Evolutionary conservation across 1,284 basidiomycete genomes (phyloP).

Genomic region (Leccinum fallax): DNA sequence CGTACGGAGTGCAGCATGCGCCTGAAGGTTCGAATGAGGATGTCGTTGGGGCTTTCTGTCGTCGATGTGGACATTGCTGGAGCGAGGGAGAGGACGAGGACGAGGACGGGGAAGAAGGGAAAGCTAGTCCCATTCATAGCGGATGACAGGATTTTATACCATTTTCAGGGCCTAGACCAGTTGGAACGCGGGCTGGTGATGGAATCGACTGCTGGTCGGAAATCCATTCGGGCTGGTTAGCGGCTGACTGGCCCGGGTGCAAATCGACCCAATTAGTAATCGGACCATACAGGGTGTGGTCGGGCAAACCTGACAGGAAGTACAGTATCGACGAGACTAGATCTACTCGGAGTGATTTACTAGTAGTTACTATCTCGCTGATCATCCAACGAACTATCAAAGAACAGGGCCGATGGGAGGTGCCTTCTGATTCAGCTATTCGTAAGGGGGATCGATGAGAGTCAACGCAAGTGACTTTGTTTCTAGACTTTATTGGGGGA

Average conservation of each 20-base stretch:
- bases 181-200: background rate
- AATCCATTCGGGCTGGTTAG: background rate
- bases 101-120: background rate
- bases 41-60: background rate
- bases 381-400: too few relatives aligned
- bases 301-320: too few relatives aligned
- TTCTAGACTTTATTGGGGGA: background rate
- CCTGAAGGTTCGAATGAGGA: background rate
- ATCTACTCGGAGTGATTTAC: too few relatives aligned
- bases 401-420: background rate
- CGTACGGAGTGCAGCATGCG: slow-evolving; percentile 3
- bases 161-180: background rate
- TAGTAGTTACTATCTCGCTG: too few relatives aligned
- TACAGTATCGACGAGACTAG: too few relatives aligned
- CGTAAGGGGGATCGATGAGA: background rate
- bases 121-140: background rate
- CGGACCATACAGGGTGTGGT: too few relatives aligned
- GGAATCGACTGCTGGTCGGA: background rate
- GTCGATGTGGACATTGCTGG: background rate
- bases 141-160: slow-evolving; percentile 7
- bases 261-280: too few relatives aligned
- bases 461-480: background rate
- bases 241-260: too few relatives aligned
- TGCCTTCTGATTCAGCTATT: background rate
- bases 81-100: background rate